Conservation (phyloP, 306 rosid species). For the Fagus sylvatica region DNA sequence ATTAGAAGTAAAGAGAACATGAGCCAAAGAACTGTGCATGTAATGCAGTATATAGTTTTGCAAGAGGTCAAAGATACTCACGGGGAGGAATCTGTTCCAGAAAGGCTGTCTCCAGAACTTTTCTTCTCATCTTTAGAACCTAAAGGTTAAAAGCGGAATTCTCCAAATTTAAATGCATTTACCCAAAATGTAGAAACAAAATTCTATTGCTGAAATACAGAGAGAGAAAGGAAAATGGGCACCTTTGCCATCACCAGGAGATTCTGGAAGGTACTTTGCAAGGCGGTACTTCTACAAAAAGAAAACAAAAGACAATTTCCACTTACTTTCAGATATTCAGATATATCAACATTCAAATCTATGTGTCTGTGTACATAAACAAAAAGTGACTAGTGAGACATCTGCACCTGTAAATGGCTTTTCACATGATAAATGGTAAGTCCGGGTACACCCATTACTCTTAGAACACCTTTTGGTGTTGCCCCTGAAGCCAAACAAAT, state of each 20-base stretch:
- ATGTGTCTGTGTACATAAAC: background rate
- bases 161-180: conserved; percentile 17
- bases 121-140: conserved; percentile 90
- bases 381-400: conserved; percentile 16
- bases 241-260: conserved; percentile 83
- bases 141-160: conserved; percentile 33
- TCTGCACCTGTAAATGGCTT: conserved; percentile 89
- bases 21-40: conserved; percentile 14
- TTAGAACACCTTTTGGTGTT: conserved; percentile 93
- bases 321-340: conserved; percentile 20
- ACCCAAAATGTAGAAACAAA: conserved; percentile 25
- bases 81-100: conserved; percentile 89
- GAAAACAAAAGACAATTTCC: conserved; percentile 19
- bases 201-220: conserved; percentile 3
- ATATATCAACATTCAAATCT: conserved; percentile 10
- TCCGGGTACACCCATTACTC: conserved; percentile 99
- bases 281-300: conserved; percentile 83
- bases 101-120: conserved; percentile 75
- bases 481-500: conserved; percentile 66
- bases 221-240: conserved; percentile 21
- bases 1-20: conserved; percentile 9
- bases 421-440: conserved; percentile 96
- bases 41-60: background rate
- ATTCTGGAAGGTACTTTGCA: conserved; percentile 94
- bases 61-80: conserved; percentile 45